A percentile compares a stretch with the other conserved stretches of the same genome.
phyloP scores from a whole-genome alignment of 208 protist species.

The Leishmania braziliensis region DNA sequence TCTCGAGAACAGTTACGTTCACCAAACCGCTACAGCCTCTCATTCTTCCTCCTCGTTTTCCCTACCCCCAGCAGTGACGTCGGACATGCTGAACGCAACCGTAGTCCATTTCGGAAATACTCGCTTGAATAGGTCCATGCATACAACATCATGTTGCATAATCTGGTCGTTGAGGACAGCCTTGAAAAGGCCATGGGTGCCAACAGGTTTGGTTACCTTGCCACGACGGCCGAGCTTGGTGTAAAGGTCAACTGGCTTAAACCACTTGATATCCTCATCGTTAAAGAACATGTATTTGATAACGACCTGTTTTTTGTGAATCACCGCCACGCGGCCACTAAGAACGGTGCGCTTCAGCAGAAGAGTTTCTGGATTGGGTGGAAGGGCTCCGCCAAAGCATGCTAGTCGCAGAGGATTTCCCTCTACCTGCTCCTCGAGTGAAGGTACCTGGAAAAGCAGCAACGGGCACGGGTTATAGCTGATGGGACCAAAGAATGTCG shows the following conservation, averaged over 20 bases:
- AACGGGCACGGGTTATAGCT: slow-evolving; percentile 86
- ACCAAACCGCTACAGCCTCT: not conserved
- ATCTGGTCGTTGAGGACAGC: slow-evolving; percentile 94
- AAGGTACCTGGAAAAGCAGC: slow-evolving; percentile 86
- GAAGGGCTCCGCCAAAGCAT: slow-evolving; percentile 76
- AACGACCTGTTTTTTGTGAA: slow-evolving; percentile 93
- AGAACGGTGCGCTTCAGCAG: slow-evolving; percentile 83
- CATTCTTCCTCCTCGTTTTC: slow-evolving; percentile 43
- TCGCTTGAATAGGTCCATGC: slow-evolving; percentile 98
- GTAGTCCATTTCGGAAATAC: slow-evolving; percentile 95
- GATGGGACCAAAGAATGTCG: slow-evolving; percentile 87
- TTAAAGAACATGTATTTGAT: slow-evolving; percentile 97
- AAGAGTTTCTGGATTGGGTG: slow-evolving; percentile 83
- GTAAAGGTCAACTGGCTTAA: slow-evolving; percentile 96
- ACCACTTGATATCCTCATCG: slow-evolving; percentile 97
- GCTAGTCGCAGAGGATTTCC: slow-evolving; percentile 70
- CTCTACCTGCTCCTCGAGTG: slow-evolving; percentile 80
- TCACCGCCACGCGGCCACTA: slow-evolving; percentile 80
- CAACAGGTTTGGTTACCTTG: slow-evolving; percentile 95
- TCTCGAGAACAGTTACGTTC: not conserved
- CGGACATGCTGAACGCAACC: slow-evolving; percentile 73
- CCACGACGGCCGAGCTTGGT: slow-evolving; percentile 95
- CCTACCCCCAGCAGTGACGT: slow-evolving; percentile 35
- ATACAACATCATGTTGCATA: slow-evolving; percentile 96
- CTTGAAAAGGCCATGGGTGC: slow-evolving; percentile 97